A percentile compares a stretch with the other conserved stretches of the same genome.
phyloP scores from a whole-genome alignment of 805 yeast genomes.

The Saturnispora dispora region DNA sequence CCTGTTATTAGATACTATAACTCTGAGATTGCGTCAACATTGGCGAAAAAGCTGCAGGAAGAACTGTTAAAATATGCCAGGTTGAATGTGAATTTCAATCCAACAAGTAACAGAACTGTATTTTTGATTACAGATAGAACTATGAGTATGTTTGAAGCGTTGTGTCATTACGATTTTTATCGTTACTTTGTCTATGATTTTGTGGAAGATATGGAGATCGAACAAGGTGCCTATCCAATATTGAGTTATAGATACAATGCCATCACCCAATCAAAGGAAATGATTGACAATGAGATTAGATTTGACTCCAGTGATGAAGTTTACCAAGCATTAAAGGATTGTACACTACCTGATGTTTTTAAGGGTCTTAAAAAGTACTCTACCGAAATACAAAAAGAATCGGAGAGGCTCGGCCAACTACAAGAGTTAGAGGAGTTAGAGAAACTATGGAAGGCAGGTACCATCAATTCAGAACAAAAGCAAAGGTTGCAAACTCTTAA shows the following conservation, averaged over 20 bases:
- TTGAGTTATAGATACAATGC: conserved; percentile 22
- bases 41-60: conserved; percentile 65
- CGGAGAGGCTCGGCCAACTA: conserved; percentile 4
- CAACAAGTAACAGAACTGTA: conserved; percentile 40
- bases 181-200: conserved; percentile 88
- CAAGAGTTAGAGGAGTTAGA: conserved; percentile 5
- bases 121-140: conserved; percentile 77
- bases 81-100: conserved; percentile 55
- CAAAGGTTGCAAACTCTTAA: conserved; percentile 4
- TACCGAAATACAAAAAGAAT: conserved; percentile 3
- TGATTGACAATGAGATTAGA: conserved; percentile 18
- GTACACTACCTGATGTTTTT: conserved; percentile 21
- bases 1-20: conserved; percentile 75
- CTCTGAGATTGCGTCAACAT: conserved; percentile 39
- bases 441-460: conserved; percentile 3
- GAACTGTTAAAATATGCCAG: conserved; percentile 72
- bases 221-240: conserved; percentile 20
- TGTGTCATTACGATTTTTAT: conserved; percentile 83
- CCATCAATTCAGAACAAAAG: conserved; percentile 3
- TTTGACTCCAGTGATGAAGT: conserved; percentile 23
- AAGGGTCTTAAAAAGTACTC: conserved; percentile 11
- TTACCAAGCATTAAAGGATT: conserved; percentile 20
- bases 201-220: conserved; percentile 21
- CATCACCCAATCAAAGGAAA: conserved; percentile 20
- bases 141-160: conserved; percentile 72